Evolutionary conservation across 129 eudicot species (phyloP).

Genomic region (Oenanthe sinensis): DNA sequence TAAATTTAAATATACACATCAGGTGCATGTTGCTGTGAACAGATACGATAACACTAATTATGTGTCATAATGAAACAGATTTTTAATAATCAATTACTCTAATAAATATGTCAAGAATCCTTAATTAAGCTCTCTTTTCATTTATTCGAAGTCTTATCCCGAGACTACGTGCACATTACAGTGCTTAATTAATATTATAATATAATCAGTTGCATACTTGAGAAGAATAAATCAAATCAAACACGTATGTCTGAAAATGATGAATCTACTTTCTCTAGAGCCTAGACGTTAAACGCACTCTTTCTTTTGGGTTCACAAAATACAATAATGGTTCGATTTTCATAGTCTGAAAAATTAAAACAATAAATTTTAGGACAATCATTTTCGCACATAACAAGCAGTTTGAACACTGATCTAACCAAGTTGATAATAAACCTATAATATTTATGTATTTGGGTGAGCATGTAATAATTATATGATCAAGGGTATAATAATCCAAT

Average conservation of each 20-base stretch:
- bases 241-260: background rate
- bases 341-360: background rate
- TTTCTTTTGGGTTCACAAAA: background rate
- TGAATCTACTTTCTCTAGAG: background rate
- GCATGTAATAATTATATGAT: background rate
- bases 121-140: too few relatives aligned
- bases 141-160: background rate
- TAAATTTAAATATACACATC: too few relatives aligned
- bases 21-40: too few relatives aligned
- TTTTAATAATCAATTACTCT: too few relatives aligned
- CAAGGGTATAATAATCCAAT: too few relatives aligned
- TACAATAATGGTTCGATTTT: background rate
- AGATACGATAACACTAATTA: too few relatives aligned
- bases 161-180: background rate
- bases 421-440: too few relatives aligned
- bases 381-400: background rate
- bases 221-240: background rate
- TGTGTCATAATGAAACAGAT: too few relatives aligned
- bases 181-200: background rate
- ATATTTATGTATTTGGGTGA: too few relatives aligned
- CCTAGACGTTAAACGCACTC: conserved; percentile 1
- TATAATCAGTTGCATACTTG: background rate
- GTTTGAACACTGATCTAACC: background rate
- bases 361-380: background rate
- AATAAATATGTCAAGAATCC: too few relatives aligned